Percentiles rank a stretch among this genome's conserved stretches.
These are phyloP conservation scores for Nothophaeocryptopus gaeumannii DNA, from an alignment of 2,329 filamentous ascomycete genomes.

Conservation along the genomic window DNA sequence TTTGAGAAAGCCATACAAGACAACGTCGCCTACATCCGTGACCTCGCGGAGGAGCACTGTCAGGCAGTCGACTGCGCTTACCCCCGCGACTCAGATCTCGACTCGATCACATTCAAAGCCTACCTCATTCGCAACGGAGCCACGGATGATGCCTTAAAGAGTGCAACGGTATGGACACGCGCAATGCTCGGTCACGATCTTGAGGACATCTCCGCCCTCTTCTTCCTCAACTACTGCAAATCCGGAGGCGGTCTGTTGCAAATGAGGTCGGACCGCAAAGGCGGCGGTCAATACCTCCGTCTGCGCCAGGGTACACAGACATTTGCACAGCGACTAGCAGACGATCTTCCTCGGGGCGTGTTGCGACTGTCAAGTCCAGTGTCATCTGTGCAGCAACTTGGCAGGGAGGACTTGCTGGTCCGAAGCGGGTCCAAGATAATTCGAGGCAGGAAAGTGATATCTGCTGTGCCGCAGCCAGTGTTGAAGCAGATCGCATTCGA, in stretches of 20 bases:
- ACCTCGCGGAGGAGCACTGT: slow-evolving; percentile 37
- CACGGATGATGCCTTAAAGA: slow-evolving; percentile 33
- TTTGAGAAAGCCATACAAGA: slow-evolving; percentile 25
- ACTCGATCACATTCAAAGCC: slow-evolving; percentile 38
- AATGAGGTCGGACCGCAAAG: slow-evolving; percentile 52
- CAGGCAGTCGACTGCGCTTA: slow-evolving; percentile 30
- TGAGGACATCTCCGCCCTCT: slow-evolving; percentile 49
- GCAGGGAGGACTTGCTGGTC: slow-evolving; percentile 18
- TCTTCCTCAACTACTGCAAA: slow-evolving; percentile 55
- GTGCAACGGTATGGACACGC: slow-evolving; percentile 46
- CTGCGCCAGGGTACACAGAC: slow-evolving; percentile 48
- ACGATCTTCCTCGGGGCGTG: slow-evolving; percentile 26
- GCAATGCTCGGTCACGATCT: slow-evolving; percentile 52
- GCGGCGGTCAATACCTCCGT: slow-evolving; percentile 53
- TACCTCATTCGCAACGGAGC: slow-evolving; percentile 36
- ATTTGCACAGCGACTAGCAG: slow-evolving; percentile 38
- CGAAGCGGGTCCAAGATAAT: slow-evolving; percentile 30
- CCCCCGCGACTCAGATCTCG: slow-evolving; percentile 29
- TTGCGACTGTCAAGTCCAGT: slow-evolving; percentile 23
- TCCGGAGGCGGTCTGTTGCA: slow-evolving; percentile 50
- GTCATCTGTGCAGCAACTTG: slow-evolving; percentile 1
- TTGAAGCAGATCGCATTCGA: slow-evolving; percentile 46
- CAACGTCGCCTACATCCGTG: slow-evolving; percentile 34
- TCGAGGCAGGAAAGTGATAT: slow-evolving; percentile 45
- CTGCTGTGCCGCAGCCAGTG: slow-evolving; percentile 47